Base-by-base conservation (phyloP, 768 basidiomycete species). In the Paxillus ammoniavirescens region DNA sequence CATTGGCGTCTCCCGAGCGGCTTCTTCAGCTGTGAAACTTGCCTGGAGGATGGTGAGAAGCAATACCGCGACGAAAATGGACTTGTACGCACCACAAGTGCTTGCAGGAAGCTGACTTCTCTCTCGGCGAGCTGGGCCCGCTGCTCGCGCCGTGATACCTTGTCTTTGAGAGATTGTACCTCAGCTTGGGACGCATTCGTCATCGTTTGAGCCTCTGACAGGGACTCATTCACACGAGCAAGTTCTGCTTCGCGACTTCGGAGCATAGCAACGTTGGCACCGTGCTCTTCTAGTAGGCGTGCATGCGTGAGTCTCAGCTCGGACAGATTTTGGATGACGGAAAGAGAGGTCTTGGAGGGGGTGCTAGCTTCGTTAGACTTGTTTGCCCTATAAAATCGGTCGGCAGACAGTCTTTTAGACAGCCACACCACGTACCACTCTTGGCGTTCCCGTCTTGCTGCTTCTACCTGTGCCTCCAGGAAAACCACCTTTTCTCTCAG, bases 401-500 rank as follows among this genome's bases (percentile, higher is more conserved):
- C 18, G 36, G 30, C 49, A 21, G 51, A 38, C 5, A 50, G 40
- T 59, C 46, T 31, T 8, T 10, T 15, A 38, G 31, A 31, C 36
- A 36, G 30, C 55, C 31, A 43, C 0, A 10, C 51, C 8, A 64
- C 74, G n/a, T 51, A 82, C 85, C 85, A 84, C 42, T 79, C 78
- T 61, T 83, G 78, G 37, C 81, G 72, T 60, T 86, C 86, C 49
- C 66, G 70, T 38, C 81, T 67, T 5, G 75, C 81, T 0, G 80
- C 86, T 9, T 84, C 85, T 0, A 89, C 69, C 60, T 89, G 85
- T 0, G 79, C 87, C 59, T 89, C 86, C 31, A 89, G 67, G 40
- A 69, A 70, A 1, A 78, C 80, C 0, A 82, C 77, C 58, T 75
- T 73, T 61, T 80, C 81, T 26, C 84, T 71, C 49, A 89, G 64